These are phyloP conservation scores for Fomitopsis schrenkii DNA, from an alignment of 1,284 basidiomycete species.

Conservation along the genomic window DNA sequence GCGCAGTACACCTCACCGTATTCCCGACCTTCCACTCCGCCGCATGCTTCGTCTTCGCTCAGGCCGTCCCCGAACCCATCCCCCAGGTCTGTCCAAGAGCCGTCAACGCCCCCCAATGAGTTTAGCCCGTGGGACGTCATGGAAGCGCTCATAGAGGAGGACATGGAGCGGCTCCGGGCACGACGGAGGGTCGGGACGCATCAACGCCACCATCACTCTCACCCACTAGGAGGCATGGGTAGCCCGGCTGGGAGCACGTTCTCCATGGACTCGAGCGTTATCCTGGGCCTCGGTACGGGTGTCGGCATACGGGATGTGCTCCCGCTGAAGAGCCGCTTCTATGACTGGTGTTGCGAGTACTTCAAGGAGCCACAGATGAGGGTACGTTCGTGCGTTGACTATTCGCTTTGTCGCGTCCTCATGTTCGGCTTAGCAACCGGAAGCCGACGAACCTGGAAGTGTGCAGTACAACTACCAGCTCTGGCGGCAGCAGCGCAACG, in stretches of 20 bases:
- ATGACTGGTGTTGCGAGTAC: constrained; percentile 96
- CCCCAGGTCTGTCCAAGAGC: constrained; percentile 11
- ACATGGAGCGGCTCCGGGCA: constrained; percentile 81
- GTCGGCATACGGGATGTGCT: constrained; percentile 68
- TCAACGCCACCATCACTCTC: constrained; percentile 24
- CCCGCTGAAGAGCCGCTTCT: constrained; percentile 89
- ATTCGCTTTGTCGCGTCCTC: constrained; percentile 2
- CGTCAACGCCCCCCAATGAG: constrained; percentile 33
- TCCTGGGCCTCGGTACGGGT: constrained; percentile 73
- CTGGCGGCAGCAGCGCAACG: constrained; percentile 92
- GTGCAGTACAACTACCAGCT: constrained; percentile 93
- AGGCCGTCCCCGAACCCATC: constrained; percentile 28
- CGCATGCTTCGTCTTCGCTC: constrained; percentile 18
- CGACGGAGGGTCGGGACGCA: constrained; percentile 46
- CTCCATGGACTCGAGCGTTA: constrained; percentile 69
- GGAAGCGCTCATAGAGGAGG: constrained; percentile 85
- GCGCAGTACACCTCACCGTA: constrained; percentile 78
- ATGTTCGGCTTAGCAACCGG: constrained; percentile 63
- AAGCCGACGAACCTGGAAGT: constrained; percentile 94
- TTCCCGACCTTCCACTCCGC: constrained; percentile 44
- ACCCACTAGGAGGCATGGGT: constrained; percentile 34
- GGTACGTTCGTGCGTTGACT: constrained; percentile 41
- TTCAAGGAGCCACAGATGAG: constrained; percentile 99
- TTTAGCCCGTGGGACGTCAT: constrained; percentile 75
- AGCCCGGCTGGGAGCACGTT: constrained; percentile 74